Base-by-base conservation (phyloP, 148 eudicot species). In the Amaranthus palmeri region DNA sequence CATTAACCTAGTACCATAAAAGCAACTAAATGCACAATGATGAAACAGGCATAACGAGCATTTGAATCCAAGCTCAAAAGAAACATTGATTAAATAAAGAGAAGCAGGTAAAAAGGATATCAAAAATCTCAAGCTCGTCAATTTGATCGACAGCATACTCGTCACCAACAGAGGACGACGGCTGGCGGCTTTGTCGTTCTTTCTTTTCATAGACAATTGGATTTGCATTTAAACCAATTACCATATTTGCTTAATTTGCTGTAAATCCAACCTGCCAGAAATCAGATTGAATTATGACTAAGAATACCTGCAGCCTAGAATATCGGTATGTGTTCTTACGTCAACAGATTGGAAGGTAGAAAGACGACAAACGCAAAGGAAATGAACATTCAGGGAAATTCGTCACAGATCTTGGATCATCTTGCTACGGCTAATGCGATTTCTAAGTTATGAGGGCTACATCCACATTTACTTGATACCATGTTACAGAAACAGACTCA, bases 201-300 rank as follows among this genome's bases (percentile, higher is more conserved):
- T 77, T 81, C 77, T 76, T 84, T 72, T 84, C 85, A 43, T 84
- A 81, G 3, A 84, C 79, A 1, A 77, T 81, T 58, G 87, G 87
- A 69, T 84, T 84, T 3, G 83, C 87, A 74, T 84, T 84, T n/a
- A 84, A 79, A 55, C 87, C 87, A 61, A 49, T 73, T 47, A 79
- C 81, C 83, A 79, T 84, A 54, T 75, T 69, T n/a, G 17, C 43
- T 59, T 40, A 18, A 65, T 55, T 46, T 17, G 17, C 10, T 52
- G 13, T 45, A 56, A 7, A 47, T 71, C 41, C 3, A 4, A 18
- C 6, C 70, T 73, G 76, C 51, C 54, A 56, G 57, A 3, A 65
- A 25, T 73, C 25, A 13, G 10, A 18, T 1, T 44, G 49, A 40
- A 65, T 48, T 48, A 17, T 2, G 1, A 25, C 1, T 1, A 25